Evolutionary conservation across 2,329 filamentous ascomycete species (phyloP).

Genomic region (Microsporum ferrugineum): DNA sequence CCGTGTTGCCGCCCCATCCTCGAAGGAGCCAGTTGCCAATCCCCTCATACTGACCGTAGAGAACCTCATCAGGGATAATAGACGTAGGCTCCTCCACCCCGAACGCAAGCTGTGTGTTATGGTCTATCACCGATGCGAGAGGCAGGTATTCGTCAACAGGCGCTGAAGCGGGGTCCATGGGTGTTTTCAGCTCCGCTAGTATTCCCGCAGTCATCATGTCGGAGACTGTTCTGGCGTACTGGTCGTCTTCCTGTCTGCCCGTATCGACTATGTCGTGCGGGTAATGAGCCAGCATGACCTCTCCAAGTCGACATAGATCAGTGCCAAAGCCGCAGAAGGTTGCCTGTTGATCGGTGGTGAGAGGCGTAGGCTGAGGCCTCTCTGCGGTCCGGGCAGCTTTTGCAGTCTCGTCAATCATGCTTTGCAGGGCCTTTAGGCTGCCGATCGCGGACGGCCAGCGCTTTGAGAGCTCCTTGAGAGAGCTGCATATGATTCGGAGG

Average conservation of each 20-base stretch:
- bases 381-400: constrained; percentile 10
- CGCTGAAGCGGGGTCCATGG: constrained; percentile 11
- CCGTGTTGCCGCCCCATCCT: constrained; percentile 20
- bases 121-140: constrained; percentile 17
- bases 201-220: constrained; percentile 18
- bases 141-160: constrained; percentile 18
- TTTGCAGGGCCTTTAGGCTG: constrained; percentile 18
- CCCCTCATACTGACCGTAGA: constrained; percentile 20
- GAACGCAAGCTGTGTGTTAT: constrained; percentile 11
- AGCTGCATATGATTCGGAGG: constrained; percentile 19
- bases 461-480: constrained; percentile 20
- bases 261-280: constrained; percentile 11
- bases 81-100: constrained; percentile 10
- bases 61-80: constrained; percentile 14
- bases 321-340: constrained; percentile 19
- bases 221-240: constrained; percentile 14
- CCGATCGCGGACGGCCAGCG: constrained; percentile 24
- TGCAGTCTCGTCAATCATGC: constrained; percentile 17
- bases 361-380: constrained; percentile 12
- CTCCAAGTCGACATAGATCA: constrained; percentile 20
- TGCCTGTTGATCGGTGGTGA: constrained; percentile 17
- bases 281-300: constrained; percentile 14
- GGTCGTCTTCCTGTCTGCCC: constrained; percentile 13
- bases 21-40: constrained; percentile 24
- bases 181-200: constrained; percentile 15